Evolutionary conservation across 2,329 filamentous ascomycete species (phyloP), one percentile per base, ranked within the genome.

Genomic region (Tothia fuscella): DNA sequence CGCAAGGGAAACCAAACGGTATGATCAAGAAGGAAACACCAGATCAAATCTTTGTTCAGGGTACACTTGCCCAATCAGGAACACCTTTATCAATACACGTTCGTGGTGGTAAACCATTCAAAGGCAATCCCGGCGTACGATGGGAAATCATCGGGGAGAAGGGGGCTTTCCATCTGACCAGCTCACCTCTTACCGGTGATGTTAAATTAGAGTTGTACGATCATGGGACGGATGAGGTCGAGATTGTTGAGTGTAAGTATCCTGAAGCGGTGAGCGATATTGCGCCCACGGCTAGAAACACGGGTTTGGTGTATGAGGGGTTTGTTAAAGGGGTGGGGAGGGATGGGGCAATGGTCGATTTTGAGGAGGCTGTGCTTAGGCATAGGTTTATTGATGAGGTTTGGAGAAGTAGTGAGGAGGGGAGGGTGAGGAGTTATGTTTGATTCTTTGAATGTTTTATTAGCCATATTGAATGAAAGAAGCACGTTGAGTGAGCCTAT

Each of bases 291-390:
- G 64, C 62, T 1, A 61, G 69, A 40, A 70, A 66, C 47, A 67
- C 79, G 21, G 75, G 65, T 0, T 63, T 62, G 16, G 49, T 76
- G 1, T 80, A 78, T 55, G 75, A 80, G 49, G 63, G 61, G 1
- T 75, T 67, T 57, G 69, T 70, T 4, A 59, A 55, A 46, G 49
- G 52, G 13, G 32, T 9, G 10, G 12, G 34, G 13, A 19, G 14
- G 10, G 19, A 39, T 16, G 26, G 26, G 10, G 26, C 9, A 9
- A 14, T 29, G 2, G 37, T 29, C 17, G 30, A 22, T 9, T 30
- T 20, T 7, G 37, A 39, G 37, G 37, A 39, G 24, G 37, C 37
- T 21, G 10, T 39, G 24, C 10, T 13, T 5, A 30, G 24, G 37
- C 37, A 39, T 14, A 39, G 17, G 13, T 29, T 39, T n/a, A 29